These are phyloP conservation scores for barrel medic (Medicago truncatula) DNA, from an alignment of 306 rosid species.

Conservation along the genomic window DNA sequence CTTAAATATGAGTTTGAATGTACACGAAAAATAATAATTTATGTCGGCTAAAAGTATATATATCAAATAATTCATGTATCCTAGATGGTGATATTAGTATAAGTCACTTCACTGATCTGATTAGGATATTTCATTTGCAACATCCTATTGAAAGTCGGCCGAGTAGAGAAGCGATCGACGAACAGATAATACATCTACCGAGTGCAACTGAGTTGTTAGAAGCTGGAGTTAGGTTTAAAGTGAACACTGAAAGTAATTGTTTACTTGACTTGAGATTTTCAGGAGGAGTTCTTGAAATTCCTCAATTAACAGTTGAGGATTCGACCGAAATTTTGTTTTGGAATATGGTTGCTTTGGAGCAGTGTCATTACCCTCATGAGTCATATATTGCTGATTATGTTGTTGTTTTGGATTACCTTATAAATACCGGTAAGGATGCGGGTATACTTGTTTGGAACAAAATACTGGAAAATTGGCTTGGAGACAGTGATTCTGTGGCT, in stretches of 20 bases:
- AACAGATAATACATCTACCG: too few relatives aligned
- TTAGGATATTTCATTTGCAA: too few relatives aligned
- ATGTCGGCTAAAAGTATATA: too few relatives aligned
- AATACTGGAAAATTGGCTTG: slow-evolving; percentile 32
- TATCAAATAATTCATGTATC: too few relatives aligned
- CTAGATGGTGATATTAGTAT: too few relatives aligned
- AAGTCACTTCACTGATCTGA: too few relatives aligned
- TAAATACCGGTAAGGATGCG: slow-evolving; percentile 36
- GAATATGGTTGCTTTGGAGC: slow-evolving; percentile 49
- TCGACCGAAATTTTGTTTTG: slow-evolving; percentile 36
- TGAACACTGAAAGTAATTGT: neutral
- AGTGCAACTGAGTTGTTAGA: too few relatives aligned
- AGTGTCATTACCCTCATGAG: slow-evolving; percentile 25
- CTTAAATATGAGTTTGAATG: too few relatives aligned
- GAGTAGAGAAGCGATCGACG: too few relatives aligned
- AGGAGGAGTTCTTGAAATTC: slow-evolving; percentile 40
- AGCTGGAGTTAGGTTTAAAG: too few relatives aligned
- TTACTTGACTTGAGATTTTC: slow-evolving; percentile 41
- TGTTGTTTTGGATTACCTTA: slow-evolving; percentile 33
- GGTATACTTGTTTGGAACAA: slow-evolving; percentile 30
- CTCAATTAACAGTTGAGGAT: slow-evolving; percentile 33
- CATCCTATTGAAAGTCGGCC: too few relatives aligned
- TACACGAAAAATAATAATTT: too few relatives aligned
- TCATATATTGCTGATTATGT: slow-evolving; percentile 40
- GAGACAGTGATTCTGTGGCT: slow-evolving; percentile 37